A percentile compares a stretch with the other conserved stretches of the same genome.
phyloP scores from a whole-genome alignment of 768 basidiomycete species.

The Naganishia onofrii region DNA sequence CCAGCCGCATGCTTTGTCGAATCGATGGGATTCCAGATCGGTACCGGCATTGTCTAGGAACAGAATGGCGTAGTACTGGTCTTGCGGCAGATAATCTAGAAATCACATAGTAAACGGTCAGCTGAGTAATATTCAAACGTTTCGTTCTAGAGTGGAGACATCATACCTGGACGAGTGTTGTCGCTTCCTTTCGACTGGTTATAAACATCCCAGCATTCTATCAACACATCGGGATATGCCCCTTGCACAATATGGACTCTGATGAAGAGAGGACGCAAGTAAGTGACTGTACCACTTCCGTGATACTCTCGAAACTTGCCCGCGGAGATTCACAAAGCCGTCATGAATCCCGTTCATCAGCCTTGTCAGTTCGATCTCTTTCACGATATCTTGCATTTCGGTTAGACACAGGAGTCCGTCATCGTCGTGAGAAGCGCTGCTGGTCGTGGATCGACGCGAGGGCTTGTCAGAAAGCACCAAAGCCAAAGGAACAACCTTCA shows the following conservation, averaged over 20 bases:
- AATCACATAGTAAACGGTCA: not conserved
- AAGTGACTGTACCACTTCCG: not conserved
- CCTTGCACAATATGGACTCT: constrained; percentile 85
- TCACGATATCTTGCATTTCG: constrained; percentile 39
- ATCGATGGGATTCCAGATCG: constrained; percentile 82
- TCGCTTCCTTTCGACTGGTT: constrained; percentile 71
- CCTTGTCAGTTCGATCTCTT: constrained; percentile 49
- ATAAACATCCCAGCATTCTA: constrained; percentile 85
- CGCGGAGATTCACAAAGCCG: constrained; percentile 73
- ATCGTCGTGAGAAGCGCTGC: constrained; percentile 61
- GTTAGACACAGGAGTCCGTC: constrained; percentile 31
- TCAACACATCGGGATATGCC: constrained; percentile 71
- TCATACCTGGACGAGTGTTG: constrained; percentile 75
- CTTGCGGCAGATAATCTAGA: constrained; percentile 68
- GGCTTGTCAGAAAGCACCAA: not conserved
- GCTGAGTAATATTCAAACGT: constrained; percentile 28
- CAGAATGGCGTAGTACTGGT: constrained; percentile 83
- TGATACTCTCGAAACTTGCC: constrained; percentile 42
- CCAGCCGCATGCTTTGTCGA: constrained; percentile 63
- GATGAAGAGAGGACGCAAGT: not conserved
- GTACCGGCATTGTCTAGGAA: constrained; percentile 84
- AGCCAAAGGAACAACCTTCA: constrained; percentile 47
- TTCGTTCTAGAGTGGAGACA: not conserved
- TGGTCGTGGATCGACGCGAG: not conserved
- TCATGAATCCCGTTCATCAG: constrained; percentile 67